phyloP scores from a whole-genome alignment of 2,329 filamentous ascomycete species.

The Fusarium liriodendri region DNA sequence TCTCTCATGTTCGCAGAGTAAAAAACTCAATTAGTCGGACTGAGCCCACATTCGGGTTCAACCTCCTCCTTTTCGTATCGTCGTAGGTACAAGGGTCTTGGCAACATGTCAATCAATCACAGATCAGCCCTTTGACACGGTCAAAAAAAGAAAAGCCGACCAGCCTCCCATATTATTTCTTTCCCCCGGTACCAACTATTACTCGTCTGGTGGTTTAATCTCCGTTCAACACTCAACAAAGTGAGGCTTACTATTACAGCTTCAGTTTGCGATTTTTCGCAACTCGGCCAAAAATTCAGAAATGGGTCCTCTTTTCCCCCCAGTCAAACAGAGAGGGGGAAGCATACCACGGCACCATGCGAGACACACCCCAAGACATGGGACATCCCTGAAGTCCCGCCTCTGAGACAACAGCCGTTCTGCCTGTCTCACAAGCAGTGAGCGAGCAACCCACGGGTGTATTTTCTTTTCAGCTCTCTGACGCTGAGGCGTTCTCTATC shows the following conservation, averaged over 20 bases:
- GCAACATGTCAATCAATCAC: neutral
- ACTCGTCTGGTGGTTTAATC: neutral
- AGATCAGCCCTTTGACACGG: neutral
- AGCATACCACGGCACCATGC: slow-evolving; percentile 24
- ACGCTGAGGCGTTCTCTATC: neutral
- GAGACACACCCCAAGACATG: slow-evolving; percentile 31
- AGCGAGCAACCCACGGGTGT: neutral
- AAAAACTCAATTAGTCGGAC: neutral
- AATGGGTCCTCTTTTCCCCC: neutral
- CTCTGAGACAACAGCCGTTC: neutral
- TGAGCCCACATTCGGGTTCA: slow-evolving; percentile 13
- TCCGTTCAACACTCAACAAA: neutral
- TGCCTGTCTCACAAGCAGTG: neutral
- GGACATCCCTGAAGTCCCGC: slow-evolving; percentile 11
- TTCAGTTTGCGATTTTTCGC: neutral
- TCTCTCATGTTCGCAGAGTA: neutral
- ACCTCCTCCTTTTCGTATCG: slow-evolving; percentile 12
- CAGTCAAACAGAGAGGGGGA: neutral
- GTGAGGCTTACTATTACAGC: neutral
- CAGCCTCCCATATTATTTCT: neutral
- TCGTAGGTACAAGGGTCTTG: neutral
- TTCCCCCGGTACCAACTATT: neutral
- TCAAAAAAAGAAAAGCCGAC: neutral
- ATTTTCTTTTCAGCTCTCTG: slow-evolving; percentile 7
- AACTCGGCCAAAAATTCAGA: neutral